Evolutionary conservation across 1,139 yeast genomes (phyloP), one percentile per base, ranked within the genome.

Genomic region (Hansenula lynferdii): DNA sequence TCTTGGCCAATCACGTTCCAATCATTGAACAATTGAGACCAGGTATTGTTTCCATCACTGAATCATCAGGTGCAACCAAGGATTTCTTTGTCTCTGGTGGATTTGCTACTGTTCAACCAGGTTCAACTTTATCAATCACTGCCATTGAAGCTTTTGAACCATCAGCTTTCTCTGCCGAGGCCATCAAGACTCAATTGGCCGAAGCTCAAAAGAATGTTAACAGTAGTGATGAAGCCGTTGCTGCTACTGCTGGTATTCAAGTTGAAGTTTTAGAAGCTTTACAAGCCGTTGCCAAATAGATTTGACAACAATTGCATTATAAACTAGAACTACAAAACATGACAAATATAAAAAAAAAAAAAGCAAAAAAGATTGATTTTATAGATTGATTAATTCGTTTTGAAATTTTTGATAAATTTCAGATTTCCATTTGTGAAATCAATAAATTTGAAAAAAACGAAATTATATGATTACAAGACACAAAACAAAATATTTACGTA

Each of bases 1-100:
- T 92, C 53, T 75, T 92, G 62, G 97, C 98, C 58, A 84, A 87
- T 73, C 99, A 92, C 78, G 96, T 92, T 61, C 98, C 99, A 59
- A 82, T 86, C 60, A 90, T 92, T 51, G 97, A 94, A 71, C 96
- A 94, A 75, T 80, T 92, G 64, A 80, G 84, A 63, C 96, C 98
- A 56, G 99, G 99, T 66, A 77, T 94, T 48, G 85, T 92, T 56
- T 97, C 90, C 69, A 80, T 92, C 61, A 81, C 87, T 54, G 89
- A 86, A 64, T 75, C 81, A 60, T 67, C 80, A 40, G 94, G 92
- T 52, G 71, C 78, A 57, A 67, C 80, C 49, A 87, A 86, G 73
- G 87, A 84, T 69, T 92, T 74, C 69, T 77, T 77, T 48, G 92
- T 92, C 53, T 80, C 96, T 49, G 98, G 98, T 51, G 99, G 99